These are phyloP conservation scores for Claviceps pusilla DNA, from an alignment of 2,329 filamentous ascomycete species.

Conservation along the genomic window DNA sequence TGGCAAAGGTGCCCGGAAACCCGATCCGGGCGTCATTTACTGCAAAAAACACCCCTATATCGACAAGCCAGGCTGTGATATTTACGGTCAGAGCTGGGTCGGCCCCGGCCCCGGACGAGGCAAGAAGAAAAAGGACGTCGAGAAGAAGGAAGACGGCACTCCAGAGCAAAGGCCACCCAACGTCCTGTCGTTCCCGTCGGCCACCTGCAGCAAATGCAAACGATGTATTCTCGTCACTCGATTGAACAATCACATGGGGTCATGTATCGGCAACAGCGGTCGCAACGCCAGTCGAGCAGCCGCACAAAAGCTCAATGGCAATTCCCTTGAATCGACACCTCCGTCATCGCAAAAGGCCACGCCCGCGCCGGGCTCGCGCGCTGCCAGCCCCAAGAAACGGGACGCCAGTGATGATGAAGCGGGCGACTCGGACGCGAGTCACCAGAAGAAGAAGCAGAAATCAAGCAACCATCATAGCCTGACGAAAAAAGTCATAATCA, in stretches of 20 bases:
- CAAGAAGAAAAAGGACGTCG: constrained; percentile 67
- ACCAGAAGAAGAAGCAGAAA: constrained; percentile 47
- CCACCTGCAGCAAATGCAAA: constrained; percentile 53
- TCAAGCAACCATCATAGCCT: constrained; percentile 16
- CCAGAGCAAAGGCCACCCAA: constrained; percentile 44
- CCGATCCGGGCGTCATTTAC: constrained; percentile 54
- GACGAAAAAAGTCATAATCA: constrained; percentile 41
- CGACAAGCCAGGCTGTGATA: constrained; percentile 60
- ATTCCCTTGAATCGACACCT: constrained; percentile 41
- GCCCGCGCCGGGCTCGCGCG: constrained; percentile 38
- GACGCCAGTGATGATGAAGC: constrained; percentile 39
- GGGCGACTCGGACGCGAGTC: constrained; percentile 33
- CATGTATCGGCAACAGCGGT: constrained; percentile 51
- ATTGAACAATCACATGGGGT: constrained; percentile 54
- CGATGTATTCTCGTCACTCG: constrained; percentile 49
- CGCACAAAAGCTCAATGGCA: constrained; percentile 46
- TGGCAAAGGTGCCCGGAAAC: constrained; percentile 49
- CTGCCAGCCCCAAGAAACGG: constrained; percentile 40
- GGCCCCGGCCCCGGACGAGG: constrained; percentile 54
- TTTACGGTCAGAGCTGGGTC: constrained; percentile 71
- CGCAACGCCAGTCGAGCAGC: constrained; percentile 47
- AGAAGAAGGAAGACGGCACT: constrained; percentile 38
- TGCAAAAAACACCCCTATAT: constrained; percentile 70
- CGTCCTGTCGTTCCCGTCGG: constrained; percentile 48
- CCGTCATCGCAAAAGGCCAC: constrained; percentile 50